These are phyloP conservation scores for Lentinula guzmanii DNA, from an alignment of 768 basidiomycete genomes.

Conservation along the genomic window DNA sequence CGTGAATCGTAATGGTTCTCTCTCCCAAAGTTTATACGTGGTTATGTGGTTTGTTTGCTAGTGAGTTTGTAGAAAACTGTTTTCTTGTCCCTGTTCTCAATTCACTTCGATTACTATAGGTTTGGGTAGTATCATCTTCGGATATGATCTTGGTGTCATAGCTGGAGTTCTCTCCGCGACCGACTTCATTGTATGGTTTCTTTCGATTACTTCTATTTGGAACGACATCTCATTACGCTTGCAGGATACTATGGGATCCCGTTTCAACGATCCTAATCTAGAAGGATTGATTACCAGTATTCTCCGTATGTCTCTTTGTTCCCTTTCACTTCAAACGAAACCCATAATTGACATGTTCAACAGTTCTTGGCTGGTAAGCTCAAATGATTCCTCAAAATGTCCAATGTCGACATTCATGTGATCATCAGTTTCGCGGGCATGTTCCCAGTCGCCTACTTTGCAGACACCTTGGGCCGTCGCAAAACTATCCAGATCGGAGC, in stretches of 20 bases:
- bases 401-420: background rate
- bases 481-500: constrained; percentile 35
- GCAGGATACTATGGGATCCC: constrained; percentile 29
- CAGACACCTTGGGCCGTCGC: constrained; percentile 31
- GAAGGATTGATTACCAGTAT: constrained; percentile 36
- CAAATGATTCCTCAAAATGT: background rate
- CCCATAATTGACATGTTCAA: background rate
- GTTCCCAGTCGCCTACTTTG: constrained; percentile 34
- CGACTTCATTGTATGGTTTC: constrained; percentile 26
- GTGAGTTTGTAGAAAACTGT: constrained; percentile 12
- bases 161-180: constrained; percentile 36
- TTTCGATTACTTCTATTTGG: background rate
- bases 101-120: constrained; percentile 14
- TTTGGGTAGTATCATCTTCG: constrained; percentile 23
- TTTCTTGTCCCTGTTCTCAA: background rate
- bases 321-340: background rate
- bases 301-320: constrained; percentile 22
- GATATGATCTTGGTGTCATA: constrained; percentile 45
- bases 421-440: constrained; percentile 32
- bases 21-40: constrained; percentile 47
- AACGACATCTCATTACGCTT: background rate
- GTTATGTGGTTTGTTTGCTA: constrained; percentile 47
- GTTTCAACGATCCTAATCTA: constrained; percentile 27
- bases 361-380: constrained; percentile 32
- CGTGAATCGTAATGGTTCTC: constrained; percentile 21